Percentiles rank a stretch among this genome's conserved stretches.
These are phyloP conservation scores for Passiflora organensis DNA, from an alignment of 345 rosid genomes.

Conservation along the genomic window DNA sequence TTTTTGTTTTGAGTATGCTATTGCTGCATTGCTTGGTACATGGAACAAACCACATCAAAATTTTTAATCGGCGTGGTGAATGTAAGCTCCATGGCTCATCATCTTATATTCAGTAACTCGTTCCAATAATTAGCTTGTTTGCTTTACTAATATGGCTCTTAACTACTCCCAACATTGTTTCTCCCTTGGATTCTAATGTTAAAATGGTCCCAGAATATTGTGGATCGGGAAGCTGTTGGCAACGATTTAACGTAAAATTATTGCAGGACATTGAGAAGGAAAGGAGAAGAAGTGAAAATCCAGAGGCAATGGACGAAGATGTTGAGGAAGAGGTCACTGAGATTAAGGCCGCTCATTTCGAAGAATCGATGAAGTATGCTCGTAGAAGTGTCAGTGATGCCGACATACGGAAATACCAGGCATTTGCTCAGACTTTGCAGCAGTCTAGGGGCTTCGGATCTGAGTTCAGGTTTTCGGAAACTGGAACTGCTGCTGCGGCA, in stretches of 20 bases:
- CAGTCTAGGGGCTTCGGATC: conserved; percentile 43
- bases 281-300: conserved; percentile 30
- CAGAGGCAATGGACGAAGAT: conserved; percentile 55
- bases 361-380: conserved; percentile 51
- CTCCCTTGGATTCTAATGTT: no score
- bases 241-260: not conserved
- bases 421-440: conserved; percentile 43
- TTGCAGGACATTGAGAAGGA: conserved; percentile 47
- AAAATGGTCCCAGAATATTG: no score
- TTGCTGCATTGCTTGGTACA: no score
- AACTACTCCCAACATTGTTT: no score
- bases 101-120: no score
- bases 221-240: no score
- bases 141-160: no score
- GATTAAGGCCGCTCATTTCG: conserved; percentile 48
- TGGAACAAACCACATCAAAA: no score
- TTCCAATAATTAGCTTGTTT: no score
- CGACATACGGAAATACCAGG: conserved; percentile 42
- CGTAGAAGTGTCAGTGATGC: conserved; percentile 44
- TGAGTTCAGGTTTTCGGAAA: conserved; percentile 38
- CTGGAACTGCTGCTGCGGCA: conserved; percentile 11
- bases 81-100: no score
- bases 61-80: no score
- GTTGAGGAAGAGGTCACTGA: conserved; percentile 44
- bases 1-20: not conserved